Conservation (phyloP, 2,329 filamentous ascomycete species). For the Stenocarpella maydis region DNA sequence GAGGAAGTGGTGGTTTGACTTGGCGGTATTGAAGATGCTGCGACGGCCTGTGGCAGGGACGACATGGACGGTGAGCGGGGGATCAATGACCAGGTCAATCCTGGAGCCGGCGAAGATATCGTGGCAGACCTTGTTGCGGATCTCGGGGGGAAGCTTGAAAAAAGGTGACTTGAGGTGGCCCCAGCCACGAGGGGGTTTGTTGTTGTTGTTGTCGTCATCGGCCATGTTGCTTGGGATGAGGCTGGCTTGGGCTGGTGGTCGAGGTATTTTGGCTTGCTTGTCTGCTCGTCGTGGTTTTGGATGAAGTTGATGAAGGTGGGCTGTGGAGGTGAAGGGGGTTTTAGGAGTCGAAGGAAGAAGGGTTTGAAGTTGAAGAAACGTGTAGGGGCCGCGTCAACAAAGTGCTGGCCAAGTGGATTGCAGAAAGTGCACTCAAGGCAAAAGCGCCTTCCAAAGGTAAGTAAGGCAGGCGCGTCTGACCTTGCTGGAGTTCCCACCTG, state of each 20-base stretch:
- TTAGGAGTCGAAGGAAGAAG: too few relatives aligned
- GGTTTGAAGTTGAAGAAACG: background rate
- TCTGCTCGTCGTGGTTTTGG: background rate
- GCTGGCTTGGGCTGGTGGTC: background rate
- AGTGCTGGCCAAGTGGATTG: background rate
- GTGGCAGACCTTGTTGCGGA: slow-evolving; percentile 8
- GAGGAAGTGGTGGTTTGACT: background rate
- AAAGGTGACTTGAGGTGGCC: background rate
- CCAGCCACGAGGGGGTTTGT: background rate
- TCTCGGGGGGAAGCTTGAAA: slow-evolving; percentile 17
- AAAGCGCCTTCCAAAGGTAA: too few relatives aligned
- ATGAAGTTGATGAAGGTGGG: background rate
- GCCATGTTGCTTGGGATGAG: background rate
- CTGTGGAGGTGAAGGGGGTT: too few relatives aligned
- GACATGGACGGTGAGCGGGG: background rate
- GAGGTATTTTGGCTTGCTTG: background rate
- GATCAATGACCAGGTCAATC: background rate
- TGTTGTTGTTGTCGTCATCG: background rate
- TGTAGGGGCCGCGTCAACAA: background rate
- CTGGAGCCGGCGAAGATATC: background rate
- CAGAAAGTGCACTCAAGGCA: too few relatives aligned
- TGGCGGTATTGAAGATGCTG: background rate
- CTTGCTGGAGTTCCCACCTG: too few relatives aligned
- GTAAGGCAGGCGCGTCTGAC: background rate
- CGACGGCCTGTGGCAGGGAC: background rate